Conservation (phyloP, 768 basidiomycete genomes). For the Neoboletus magnificus region DNA sequence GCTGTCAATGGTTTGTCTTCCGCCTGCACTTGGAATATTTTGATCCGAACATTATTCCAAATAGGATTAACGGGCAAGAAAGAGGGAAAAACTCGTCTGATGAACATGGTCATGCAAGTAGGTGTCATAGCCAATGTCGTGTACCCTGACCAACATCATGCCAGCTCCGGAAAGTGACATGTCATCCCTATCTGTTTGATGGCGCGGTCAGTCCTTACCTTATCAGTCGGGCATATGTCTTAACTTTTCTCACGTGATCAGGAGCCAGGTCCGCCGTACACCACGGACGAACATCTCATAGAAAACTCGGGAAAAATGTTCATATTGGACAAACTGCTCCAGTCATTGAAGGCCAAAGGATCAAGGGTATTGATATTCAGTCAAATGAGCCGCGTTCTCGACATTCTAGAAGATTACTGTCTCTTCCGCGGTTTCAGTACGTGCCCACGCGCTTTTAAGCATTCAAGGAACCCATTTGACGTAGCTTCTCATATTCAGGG, state of each 20-base stretch:
- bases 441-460: constrained; percentile 27
- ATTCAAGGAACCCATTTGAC: constrained; percentile 2
- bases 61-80: constrained; percentile 93
- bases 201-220: constrained; percentile 60
- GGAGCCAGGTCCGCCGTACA: constrained; percentile 98
- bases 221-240: not conserved
- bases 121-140: constrained; percentile 1
- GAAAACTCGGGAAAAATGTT: constrained; percentile 97
- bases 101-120: constrained; percentile 99
- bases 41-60: not conserved
- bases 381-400: constrained; percentile 97
- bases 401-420: constrained; percentile 97
- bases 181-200: constrained; percentile 90
- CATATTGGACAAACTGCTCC: constrained; percentile 90
- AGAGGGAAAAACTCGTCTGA: constrained; percentile 94
- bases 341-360: constrained; percentile 86
- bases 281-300: constrained; percentile 94
- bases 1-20: constrained; percentile 80
- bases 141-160: not conserved
- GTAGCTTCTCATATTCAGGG: constrained; percentile 41
- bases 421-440: constrained; percentile 84
- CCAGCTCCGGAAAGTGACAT: constrained; percentile 77
- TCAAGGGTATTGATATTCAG: constrained; percentile 96
- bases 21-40: not conserved
- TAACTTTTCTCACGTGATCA: constrained; percentile 21